Percentiles rank a stretch among this genome's conserved stretches.
phyloP scores from a whole-genome alignment of 2,329 filamentous ascomycete species.

The Monosporascus sp. region DNA sequence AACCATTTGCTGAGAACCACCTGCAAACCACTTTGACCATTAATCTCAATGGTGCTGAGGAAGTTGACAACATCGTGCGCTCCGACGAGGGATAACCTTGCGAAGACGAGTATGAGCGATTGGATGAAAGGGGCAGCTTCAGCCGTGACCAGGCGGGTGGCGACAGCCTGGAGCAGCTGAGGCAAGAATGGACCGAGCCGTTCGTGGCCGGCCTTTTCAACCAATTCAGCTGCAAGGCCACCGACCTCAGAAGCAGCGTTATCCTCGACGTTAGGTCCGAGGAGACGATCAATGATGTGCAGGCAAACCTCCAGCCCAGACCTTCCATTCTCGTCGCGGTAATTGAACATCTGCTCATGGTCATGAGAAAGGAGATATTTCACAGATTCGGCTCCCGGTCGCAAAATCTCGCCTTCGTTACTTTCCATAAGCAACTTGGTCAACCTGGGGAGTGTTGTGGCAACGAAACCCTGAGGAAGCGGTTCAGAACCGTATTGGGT shows the following conservation, averaged over 20 bases:
- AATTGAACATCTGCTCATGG: slow-evolving; percentile 81
- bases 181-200: slow-evolving; percentile 84
- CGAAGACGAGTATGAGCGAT: slow-evolving; percentile 91
- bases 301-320: slow-evolving; percentile 84
- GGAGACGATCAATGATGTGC: slow-evolving; percentile 84
- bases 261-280: slow-evolving; percentile 81
- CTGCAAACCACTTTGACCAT: slow-evolving; percentile 73
- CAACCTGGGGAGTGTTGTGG: slow-evolving; percentile 79
- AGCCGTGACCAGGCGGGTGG: slow-evolving; percentile 74
- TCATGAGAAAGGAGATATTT: slow-evolving; percentile 89
- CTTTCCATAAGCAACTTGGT: slow-evolving; percentile 77
- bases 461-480: slow-evolving; percentile 80
- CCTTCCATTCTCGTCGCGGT: slow-evolving; percentile 74
- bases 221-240: slow-evolving; percentile 85
- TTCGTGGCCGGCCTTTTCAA: slow-evolving; percentile 91
- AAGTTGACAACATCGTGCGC: slow-evolving; percentile 90
- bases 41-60: slow-evolving; percentile 76
- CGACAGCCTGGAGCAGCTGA: slow-evolving; percentile 84
- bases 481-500: slow-evolving; percentile 79
- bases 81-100: slow-evolving; percentile 77
- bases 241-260: slow-evolving; percentile 95
- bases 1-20: slow-evolving; percentile 93
- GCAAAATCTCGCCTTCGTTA: slow-evolving; percentile 80
- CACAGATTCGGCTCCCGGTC: slow-evolving; percentile 77
- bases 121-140: slow-evolving; percentile 88